A percentile compares a stretch with the other conserved stretches of the same genome.
Conservation (phyloP, 352 stramenopile genomes). For the Phytophthora uliginosa region DNA sequence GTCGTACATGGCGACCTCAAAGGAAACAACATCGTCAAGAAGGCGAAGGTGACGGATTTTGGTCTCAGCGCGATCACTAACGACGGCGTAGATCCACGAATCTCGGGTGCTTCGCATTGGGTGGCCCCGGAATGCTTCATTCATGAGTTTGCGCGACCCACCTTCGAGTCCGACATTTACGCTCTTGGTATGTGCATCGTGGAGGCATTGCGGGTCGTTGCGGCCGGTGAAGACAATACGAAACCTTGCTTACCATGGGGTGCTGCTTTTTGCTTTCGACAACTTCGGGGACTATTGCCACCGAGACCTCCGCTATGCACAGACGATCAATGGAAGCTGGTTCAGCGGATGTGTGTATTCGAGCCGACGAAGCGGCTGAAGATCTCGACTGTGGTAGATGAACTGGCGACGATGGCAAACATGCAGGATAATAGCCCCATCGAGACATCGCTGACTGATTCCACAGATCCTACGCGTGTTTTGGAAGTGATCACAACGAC, state of each 20-base stretch:
- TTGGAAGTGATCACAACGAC: no score
- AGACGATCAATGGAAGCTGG: neutral
- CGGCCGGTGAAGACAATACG: neutral
- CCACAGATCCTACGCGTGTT: neutral
- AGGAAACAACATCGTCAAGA: constrained; percentile 24
- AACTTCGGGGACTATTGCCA: neutral
- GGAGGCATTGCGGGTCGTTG: constrained; percentile 4
- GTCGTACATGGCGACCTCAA: constrained; percentile 7
- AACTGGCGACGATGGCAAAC: neutral
- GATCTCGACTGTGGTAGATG: constrained; percentile 1
- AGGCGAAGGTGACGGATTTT: constrained; percentile 28
- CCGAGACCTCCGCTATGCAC: neutral
- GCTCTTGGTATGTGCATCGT: constrained; percentile 12
- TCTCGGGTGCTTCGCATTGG: neutral
- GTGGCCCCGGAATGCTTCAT: neutral
- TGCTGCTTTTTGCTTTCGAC: neutral
- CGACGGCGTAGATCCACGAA: neutral
- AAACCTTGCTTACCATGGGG: constrained; percentile 1
- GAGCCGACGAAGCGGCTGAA: neutral
- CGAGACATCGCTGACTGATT: neutral
- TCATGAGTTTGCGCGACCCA: neutral
- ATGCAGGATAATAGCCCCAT: neutral
- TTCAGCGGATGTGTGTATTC: constrained; percentile 6
- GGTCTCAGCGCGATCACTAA: constrained; percentile 9
- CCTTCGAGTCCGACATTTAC: constrained; percentile 1